Evolutionary conservation across 768 basidiomycete genomes (phyloP).

Genomic region (Rhodotorula babjevae): DNA sequence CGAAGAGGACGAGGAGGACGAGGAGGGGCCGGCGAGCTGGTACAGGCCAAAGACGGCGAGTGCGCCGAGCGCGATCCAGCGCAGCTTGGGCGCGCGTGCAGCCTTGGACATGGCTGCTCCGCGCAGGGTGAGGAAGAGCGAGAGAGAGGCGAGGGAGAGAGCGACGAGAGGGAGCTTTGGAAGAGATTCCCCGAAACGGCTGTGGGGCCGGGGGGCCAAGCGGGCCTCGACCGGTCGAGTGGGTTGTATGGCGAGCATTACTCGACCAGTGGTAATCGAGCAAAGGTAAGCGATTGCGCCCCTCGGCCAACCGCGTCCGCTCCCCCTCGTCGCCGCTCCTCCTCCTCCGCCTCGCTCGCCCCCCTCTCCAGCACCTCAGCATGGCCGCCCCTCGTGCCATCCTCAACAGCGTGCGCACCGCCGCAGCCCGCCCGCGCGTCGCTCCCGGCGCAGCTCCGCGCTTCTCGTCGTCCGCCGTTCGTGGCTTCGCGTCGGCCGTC

Average conservation of each 20-base stretch:
- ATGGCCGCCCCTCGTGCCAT: slow-evolving; percentile 2
- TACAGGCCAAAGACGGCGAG: not conserved
- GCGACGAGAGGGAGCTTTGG: too few species aligned
- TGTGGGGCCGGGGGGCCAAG: too few species aligned
- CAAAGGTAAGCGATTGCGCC: too few species aligned
- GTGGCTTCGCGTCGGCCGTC: slow-evolving; percentile 27
- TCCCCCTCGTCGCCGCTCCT: not conserved
- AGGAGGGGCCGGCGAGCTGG: not conserved
- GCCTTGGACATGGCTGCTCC: not conserved
- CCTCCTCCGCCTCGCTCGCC: not conserved
- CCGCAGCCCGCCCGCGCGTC: not conserved
- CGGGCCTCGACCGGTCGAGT: too few species aligned
- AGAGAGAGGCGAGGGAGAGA: not conserved
- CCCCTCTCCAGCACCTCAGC: not conserved
- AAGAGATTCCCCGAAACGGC: too few species aligned
- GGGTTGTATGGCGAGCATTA: not conserved
- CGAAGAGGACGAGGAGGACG: not conserved
- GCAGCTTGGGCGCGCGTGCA: not conserved
- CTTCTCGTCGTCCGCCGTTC: not conserved
- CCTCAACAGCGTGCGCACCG: not conserved
- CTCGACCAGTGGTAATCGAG: too few species aligned
- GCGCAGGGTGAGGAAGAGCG: not conserved
- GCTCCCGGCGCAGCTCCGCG: not conserved
- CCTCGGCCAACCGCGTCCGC: too few species aligned
- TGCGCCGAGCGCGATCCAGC: not conserved